Evolutionary conservation across 768 basidiomycete genomes (phyloP).

Genomic region (Chalciporus piperatus): DNA sequence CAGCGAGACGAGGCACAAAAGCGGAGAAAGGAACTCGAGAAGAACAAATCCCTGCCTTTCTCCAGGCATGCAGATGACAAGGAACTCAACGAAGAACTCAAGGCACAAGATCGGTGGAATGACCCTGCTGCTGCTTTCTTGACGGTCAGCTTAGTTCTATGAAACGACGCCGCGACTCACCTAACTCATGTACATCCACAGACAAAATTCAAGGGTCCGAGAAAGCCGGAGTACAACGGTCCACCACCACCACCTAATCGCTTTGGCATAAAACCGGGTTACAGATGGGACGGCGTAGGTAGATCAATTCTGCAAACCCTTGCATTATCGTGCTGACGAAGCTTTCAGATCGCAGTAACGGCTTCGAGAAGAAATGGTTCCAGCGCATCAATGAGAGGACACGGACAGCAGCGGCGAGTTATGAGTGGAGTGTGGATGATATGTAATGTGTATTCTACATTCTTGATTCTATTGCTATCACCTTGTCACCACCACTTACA

Average conservation of each 20-base stretch:
- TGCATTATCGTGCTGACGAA: constrained; percentile 4
- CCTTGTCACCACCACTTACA: neutral
- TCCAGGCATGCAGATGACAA: constrained; percentile 80
- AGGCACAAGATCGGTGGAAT: constrained; percentile 85
- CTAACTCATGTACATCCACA: constrained; percentile 28
- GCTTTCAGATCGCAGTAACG: constrained; percentile 77
- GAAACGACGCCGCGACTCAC: neutral
- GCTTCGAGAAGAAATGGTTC: constrained; percentile 92
- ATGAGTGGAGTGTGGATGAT: constrained; percentile 88
- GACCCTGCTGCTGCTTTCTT: constrained; percentile 97
- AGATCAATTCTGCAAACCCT: constrained; percentile 14
- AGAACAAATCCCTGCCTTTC: constrained; percentile 61
- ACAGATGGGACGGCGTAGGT: constrained; percentile 99
- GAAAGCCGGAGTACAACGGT: constrained; percentile 81
- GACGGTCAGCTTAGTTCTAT: constrained; percentile 51
- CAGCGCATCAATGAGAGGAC: constrained; percentile 76
- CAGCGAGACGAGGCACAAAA: constrained; percentile 81
- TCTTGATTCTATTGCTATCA: neutral
- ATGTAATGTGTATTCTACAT: constrained; percentile 53
- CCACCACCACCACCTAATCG: constrained; percentile 92
- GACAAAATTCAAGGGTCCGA: constrained; percentile 79
- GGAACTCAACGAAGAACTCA: constrained; percentile 82
- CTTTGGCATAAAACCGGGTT: constrained; percentile 92
- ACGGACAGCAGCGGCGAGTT: constrained; percentile 67
- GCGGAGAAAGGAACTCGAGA: constrained; percentile 61